Evolutionary conservation across 495 filamentous ascomycete genomes (phyloP), one percentile per base, ranked within the genome.

Genomic region (Talaromyces nanjingensis): DNA sequence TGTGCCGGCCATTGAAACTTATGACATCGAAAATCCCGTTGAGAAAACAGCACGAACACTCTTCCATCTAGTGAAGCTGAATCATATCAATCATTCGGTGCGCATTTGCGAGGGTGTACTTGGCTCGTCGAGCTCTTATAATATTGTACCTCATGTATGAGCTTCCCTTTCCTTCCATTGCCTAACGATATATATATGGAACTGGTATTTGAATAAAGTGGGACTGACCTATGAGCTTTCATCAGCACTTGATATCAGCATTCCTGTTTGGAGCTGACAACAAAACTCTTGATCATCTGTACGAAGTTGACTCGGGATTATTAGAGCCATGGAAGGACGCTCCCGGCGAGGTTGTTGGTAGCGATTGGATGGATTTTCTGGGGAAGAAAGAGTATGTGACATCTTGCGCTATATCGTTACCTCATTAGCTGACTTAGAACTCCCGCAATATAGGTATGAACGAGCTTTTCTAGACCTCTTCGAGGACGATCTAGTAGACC

Each of bases 401-500:
- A 47, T n/a, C 45, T 49, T 49, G 45, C 4, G 37, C 14, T 16
- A 16, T 42, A 42, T 42, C 3, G 14, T 52, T 14, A 18, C 65
- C 12, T 27, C n/a, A 49, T 34, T n/a, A 45, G 24, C 18, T 20
- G n/a, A 49, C 45, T 22, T 20, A 24, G 16, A 16, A 58, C 63
- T 33, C 27, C 6, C 45, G 25, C 12, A 7, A 6, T 25, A 16
- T 49, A 88, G 86, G 62, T 96, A 96, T 71, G 90, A 99, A 71
- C 81, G 96, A 31, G 92, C 93, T 4, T 97, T 87, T 70, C 77
- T 97, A 20, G 91, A 97, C 71, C 96, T 92, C 68, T 97, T 94
- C 69, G 93, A 97, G 70, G 93, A 97, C 72, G 82, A 89, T 64
- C 74, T 97, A 52, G 91, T 88, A 6, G 81, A 82, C 31, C 79